Evolutionary conservation across 2,329 filamentous ascomycete species (phyloP).

Genomic region (Gyromitra esculenta): DNA sequence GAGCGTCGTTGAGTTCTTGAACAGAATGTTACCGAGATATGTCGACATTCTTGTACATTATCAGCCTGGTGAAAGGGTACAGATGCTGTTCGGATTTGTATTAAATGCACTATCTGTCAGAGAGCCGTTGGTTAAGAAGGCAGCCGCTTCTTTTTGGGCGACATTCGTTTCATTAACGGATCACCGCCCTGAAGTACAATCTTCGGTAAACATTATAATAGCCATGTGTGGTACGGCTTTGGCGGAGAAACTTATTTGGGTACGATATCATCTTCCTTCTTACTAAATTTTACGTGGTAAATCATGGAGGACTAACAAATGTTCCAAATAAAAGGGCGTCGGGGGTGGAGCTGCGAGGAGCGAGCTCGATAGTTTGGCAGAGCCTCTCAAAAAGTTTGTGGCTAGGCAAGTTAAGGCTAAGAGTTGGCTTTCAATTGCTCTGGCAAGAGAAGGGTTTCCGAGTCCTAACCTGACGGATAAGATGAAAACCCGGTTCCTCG

Average conservation of each 20-base stretch:
- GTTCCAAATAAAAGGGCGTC: conserved; percentile 65
- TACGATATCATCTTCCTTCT: conserved; percentile 18
- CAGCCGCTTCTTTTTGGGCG: conserved; percentile 80
- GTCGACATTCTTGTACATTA: conserved; percentile 70
- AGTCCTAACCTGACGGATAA: conserved; percentile 68
- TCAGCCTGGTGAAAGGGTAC: conserved; percentile 68
- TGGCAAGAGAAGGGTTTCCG: conserved; percentile 68
- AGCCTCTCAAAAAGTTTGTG: conserved; percentile 76
- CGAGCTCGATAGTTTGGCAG: conserved; percentile 75
- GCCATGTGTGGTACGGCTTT: conserved; percentile 57
- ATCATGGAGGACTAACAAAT: conserved; percentile 13
- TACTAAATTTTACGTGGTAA: not conserved
- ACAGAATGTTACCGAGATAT: conserved; percentile 71
- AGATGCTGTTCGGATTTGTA: conserved; percentile 76
- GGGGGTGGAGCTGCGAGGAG: conserved; percentile 75
- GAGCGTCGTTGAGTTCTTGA: conserved; percentile 76
- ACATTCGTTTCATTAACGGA: conserved; percentile 62
- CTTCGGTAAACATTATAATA: conserved; percentile 59
- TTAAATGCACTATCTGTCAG: conserved; percentile 75
- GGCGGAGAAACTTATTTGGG: conserved; percentile 57
- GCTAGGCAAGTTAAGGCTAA: conserved; percentile 68
- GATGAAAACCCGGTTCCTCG: conserved; percentile 72
- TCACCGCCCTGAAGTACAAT: conserved; percentile 62
- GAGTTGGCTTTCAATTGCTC: conserved; percentile 71
- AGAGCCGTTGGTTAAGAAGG: conserved; percentile 78